Conservation (phyloP, 2,329 filamentous ascomycete genomes). For the Paecilomyces sp. region DNA sequence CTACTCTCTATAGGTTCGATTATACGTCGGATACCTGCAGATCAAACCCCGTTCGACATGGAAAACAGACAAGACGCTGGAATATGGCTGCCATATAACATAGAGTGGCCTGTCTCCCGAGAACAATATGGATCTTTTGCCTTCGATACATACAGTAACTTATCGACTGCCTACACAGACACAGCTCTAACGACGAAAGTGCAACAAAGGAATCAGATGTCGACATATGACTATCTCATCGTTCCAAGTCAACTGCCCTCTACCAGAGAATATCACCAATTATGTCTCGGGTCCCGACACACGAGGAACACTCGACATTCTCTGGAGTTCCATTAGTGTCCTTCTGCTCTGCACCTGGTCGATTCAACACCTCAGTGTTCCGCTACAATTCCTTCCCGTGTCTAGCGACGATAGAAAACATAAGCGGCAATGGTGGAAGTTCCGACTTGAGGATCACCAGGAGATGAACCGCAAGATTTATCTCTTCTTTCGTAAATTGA, state of each 20-base stretch:
- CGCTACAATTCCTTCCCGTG: not conserved
- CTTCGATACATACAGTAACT: too few species aligned
- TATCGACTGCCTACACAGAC: too few species aligned
- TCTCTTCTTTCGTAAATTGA: not conserved
- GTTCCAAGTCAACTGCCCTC: not conserved
- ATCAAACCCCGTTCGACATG: too few species aligned
- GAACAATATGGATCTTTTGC: too few species aligned
- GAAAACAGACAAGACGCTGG: too few species aligned
- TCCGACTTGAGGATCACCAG: not conserved
- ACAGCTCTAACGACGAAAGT: not conserved
- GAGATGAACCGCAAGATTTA: not conserved
- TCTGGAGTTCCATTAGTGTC: slow-evolving; percentile 13
- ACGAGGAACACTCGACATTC: slow-evolving; percentile 14
- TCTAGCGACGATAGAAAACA: not conserved
- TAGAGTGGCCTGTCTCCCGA: too few species aligned
- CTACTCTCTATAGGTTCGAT: too few species aligned
- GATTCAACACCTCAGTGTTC: slow-evolving; percentile 15
- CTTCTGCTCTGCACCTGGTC: slow-evolving; percentile 15
- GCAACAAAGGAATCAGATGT: not conserved
- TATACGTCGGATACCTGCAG: too few species aligned
- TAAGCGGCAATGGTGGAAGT: not conserved
- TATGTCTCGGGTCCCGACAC: slow-evolving; percentile 10
- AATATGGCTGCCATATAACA: too few species aligned
- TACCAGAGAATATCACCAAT: not conserved
- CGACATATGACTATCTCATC: not conserved